phyloP scores from a whole-genome alignment of 495 filamentous ascomycete species.

The Lophiostoma macrostomum region DNA sequence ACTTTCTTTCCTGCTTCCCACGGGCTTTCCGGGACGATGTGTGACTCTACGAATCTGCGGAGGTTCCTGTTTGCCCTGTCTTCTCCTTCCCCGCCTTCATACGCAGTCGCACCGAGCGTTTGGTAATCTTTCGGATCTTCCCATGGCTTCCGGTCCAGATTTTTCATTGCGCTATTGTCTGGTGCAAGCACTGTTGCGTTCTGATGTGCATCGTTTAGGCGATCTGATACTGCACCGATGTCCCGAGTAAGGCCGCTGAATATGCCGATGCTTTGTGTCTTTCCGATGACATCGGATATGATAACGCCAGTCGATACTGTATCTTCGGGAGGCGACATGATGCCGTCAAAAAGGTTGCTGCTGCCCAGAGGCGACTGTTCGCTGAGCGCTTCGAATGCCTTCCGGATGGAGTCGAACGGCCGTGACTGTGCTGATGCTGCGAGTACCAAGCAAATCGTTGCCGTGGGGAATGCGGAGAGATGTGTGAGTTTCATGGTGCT shows the following conservation, averaged over 20 bases:
- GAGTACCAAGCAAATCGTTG: constrained; percentile 17
- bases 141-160: constrained; percentile 87
- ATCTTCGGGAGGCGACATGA: constrained; percentile 42
- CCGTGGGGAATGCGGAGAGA: constrained; percentile 17
- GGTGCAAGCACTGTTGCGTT: constrained; percentile 93
- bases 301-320: constrained; percentile 45
- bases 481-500: constrained; percentile 29
- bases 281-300: constrained; percentile 83
- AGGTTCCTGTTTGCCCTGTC: constrained; percentile 78
- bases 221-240: constrained; percentile 65
- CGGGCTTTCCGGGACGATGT: constrained; percentile 72
- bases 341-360: constrained; percentile 33
- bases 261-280: constrained; percentile 76
- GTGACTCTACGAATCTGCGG: constrained; percentile 79
- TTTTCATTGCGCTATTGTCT: constrained; percentile 73
- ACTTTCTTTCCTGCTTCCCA: constrained; percentile 76
- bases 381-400: constrained; percentile 12
- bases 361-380: constrained; percentile 14
- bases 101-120: constrained; percentile 69
- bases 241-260: constrained; percentile 85
- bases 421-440: constrained; percentile 22
- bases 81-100: constrained; percentile 73
- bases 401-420: constrained; percentile 21
- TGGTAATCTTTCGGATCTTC: constrained; percentile 81
- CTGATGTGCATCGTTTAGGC: constrained; percentile 62